Evolutionary conservation across 495 filamentous ascomycete genomes (phyloP), one percentile per base, ranked within the genome.

Genomic region (Talaromyces liani): DNA sequence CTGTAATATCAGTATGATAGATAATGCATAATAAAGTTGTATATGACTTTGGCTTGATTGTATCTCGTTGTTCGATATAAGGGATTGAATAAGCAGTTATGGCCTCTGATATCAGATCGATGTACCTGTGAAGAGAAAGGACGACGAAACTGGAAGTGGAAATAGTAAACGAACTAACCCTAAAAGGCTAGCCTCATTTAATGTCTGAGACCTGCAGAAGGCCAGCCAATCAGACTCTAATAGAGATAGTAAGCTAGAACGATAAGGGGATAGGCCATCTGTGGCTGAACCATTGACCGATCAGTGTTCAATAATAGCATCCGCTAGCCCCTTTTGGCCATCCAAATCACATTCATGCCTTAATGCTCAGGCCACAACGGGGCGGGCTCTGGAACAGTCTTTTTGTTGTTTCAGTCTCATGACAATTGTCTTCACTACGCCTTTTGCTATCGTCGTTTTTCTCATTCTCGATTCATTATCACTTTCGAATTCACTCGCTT

Each of bases 331-430:
- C 9, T 22, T 58, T 31, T 58, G 14, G 56, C 6, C 7, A 58
- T 5, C 2, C 18, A 56, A 2, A 56, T 56, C 10, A 4, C 20
- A 27, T 27, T 56, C 4, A 5, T 56, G 53, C 53, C 53, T 56
- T 22, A 56, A 1, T 29, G 16, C 22, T 56, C 53, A 56, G 53
- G 53, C 53, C 53, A 56, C 27, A 0, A 56, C 45, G 22, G n/a
- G 18, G 45, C 4, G 45, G 29, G 39, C 51, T 56, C 53, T 56
- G 22, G 53, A 56, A 56, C 53, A 6, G 55, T 65, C 57, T 58
- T 60, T 63, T 64, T 64, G 39, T 60, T 56, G 64, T 62, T 39
- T 60, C 64, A 45, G 54, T 60, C 58, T 58, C 39, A 63, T 63
- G 36, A 60, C 59, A 60, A 5, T n/a, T 57, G 53, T 65, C 59